Conservation (phyloP, 139 green algal genomes). For the Coccomyxa sp. region DNA sequence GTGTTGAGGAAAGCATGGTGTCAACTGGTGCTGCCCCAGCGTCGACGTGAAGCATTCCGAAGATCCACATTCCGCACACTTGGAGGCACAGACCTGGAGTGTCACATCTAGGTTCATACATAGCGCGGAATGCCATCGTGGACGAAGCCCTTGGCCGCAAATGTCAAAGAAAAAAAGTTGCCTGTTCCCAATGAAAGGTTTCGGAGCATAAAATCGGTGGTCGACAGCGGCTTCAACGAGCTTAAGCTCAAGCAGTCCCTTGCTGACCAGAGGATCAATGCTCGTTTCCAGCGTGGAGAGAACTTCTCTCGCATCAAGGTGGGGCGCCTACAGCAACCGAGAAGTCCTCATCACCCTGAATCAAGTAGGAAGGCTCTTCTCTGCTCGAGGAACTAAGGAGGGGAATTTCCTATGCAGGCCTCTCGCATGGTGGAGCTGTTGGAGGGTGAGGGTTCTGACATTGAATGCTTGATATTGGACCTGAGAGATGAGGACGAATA, state of each 20-base stretch:
- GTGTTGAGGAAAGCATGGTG: too few relatives aligned
- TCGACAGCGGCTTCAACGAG: background rate
- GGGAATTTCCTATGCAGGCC: background rate
- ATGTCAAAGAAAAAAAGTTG: background rate
- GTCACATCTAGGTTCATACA: too few relatives aligned
- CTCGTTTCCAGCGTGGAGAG: conserved; percentile 1
- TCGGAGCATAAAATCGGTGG: background rate
- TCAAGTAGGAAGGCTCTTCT: background rate
- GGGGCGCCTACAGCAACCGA: background rate
- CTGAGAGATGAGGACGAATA: background rate
- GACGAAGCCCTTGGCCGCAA: background rate
- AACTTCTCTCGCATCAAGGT: background rate
- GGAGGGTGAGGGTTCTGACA: background rate
- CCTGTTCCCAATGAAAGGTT: background rate
- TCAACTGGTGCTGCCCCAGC: too few relatives aligned
- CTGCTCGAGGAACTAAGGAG: background rate
- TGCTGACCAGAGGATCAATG: background rate
- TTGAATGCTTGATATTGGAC: background rate
- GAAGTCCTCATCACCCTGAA: background rate
- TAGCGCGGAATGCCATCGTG: background rate
- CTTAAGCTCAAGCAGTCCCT: background rate
- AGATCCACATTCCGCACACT: too few relatives aligned
- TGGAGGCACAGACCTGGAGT: too few relatives aligned
- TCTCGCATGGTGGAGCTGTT: background rate
- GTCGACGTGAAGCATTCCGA: too few relatives aligned